Evolutionary conservation across 169 alveolate genomes (phyloP).

Genomic region (Plasmodium inui): DNA sequence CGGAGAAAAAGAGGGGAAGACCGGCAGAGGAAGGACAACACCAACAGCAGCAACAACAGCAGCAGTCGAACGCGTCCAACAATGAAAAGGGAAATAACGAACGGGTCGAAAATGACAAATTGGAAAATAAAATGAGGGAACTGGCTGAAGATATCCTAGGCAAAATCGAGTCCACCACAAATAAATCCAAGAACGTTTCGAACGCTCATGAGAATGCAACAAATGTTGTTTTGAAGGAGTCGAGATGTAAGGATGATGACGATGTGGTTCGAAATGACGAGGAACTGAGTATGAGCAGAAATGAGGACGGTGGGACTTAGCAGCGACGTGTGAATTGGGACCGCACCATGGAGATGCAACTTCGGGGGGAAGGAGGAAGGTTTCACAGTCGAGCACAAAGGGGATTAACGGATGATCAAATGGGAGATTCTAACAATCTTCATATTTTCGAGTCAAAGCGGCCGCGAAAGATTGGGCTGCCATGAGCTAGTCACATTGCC

Average conservation of each 20-base stretch:
- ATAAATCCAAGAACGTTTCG: conserved; percentile 28
- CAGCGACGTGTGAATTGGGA: neutral
- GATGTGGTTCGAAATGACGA: conserved; percentile 22
- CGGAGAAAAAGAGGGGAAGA: conserved; percentile 73
- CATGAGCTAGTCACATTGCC: neutral
- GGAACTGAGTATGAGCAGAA: neutral
- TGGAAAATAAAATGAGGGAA: conserved; percentile 67
- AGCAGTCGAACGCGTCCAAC: neutral
- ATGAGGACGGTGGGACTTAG: neutral
- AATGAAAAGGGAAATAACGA: conserved; percentile 24
- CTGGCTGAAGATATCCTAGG: conserved; percentile 59
- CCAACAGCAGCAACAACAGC: conserved; percentile 10
- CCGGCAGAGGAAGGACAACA: conserved; percentile 69
- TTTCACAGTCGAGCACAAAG: neutral
- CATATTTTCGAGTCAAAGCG: neutral
- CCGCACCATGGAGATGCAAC: neutral
- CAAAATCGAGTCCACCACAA: conserved; percentile 56
- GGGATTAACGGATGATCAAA: neutral
- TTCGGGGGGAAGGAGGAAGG: neutral
- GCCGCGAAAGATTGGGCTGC: neutral
- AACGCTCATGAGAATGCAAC: neutral
- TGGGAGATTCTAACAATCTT: neutral
- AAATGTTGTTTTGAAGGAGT: neutral
- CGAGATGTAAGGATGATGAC: conserved; percentile 12
- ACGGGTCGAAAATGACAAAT: conserved; percentile 39